A percentile compares a stretch with the other conserved stretches of the same genome.
phyloP scores from a whole-genome alignment of 768 basidiomycete genomes.

The Podaxis rugospora region DNA sequence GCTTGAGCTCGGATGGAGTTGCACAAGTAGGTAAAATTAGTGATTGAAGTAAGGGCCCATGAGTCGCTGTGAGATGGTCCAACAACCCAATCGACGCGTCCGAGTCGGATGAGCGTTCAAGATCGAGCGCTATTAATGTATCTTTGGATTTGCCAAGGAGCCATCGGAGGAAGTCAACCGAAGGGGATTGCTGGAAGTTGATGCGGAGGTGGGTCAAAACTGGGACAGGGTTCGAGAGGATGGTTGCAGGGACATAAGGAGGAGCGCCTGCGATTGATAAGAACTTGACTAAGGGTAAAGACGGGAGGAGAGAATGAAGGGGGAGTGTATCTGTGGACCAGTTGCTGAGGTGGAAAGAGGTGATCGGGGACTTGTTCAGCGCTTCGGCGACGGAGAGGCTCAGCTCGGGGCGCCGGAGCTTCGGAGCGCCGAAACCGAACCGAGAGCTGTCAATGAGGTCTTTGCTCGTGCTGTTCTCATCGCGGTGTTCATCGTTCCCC shows the following conservation, averaged over 20 bases:
- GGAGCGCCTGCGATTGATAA: constrained; percentile 58
- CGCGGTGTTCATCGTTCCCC: background rate
- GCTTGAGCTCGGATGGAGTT: constrained; percentile 22
- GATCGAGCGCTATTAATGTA: constrained; percentile 48
- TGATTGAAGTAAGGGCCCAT: constrained; percentile 45
- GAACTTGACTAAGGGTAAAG: constrained; percentile 55
- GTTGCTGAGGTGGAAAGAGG: constrained; percentile 59
- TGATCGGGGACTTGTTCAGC: constrained; percentile 46
- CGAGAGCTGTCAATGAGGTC: constrained; percentile 45
- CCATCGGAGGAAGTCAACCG: constrained; percentile 64
- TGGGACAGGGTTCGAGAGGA: constrained; percentile 36
- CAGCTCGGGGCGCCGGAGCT: constrained; percentile 52
- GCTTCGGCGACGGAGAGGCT: constrained; percentile 33
- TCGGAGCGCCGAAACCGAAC: constrained; percentile 44
- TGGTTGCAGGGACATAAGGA: constrained; percentile 33
- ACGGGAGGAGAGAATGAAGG: constrained; percentile 56
- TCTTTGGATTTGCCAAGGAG: constrained; percentile 54
- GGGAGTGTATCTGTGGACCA: constrained; percentile 62
- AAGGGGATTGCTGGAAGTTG: constrained; percentile 62
- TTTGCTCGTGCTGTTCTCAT: constrained; percentile 31
- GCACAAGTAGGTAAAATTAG: constrained; percentile 55
- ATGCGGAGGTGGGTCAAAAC: constrained; percentile 39
- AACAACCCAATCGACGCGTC: constrained; percentile 33
- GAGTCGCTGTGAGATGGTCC: constrained; percentile 47
- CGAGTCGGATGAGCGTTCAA: constrained; percentile 55